These are phyloP conservation scores for Herpetomonas samuelpessoai DNA, from an alignment of 208 protist species.

Conservation along the genomic window DNA sequence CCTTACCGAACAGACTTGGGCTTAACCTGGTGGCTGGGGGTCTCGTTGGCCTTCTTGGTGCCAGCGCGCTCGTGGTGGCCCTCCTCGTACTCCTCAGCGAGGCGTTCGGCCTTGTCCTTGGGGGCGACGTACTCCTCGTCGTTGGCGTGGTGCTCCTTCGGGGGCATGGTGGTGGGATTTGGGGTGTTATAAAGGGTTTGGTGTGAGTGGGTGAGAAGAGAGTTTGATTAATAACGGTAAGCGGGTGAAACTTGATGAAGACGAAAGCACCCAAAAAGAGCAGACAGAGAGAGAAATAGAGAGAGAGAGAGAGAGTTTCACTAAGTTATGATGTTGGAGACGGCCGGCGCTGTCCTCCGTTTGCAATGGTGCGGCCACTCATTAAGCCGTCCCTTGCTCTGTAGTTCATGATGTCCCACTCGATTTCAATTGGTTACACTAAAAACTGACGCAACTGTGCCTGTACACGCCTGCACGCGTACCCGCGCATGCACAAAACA, in stretches of 20 bases:
- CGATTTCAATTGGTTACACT: too few relatives aligned
- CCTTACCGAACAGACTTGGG: slow-evolving; percentile 82
- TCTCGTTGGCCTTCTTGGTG: slow-evolving; percentile 52
- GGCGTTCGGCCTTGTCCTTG: slow-evolving; percentile 68
- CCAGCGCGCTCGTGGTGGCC: slow-evolving; percentile 81
- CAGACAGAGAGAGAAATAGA: slow-evolving; percentile 3
- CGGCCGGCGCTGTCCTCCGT: too few relatives aligned
- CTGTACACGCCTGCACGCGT: too few relatives aligned
- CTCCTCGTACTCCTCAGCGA: slow-evolving; percentile 72
- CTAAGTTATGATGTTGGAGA: too few relatives aligned
- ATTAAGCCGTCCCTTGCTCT: too few relatives aligned
- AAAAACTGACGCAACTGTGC: too few relatives aligned
- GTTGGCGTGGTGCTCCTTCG: slow-evolving; percentile 31
- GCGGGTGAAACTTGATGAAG: not conserved
- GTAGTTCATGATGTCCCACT: too few relatives aligned
- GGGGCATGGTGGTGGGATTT: slow-evolving; percentile 25
- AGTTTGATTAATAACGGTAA: not conserved
- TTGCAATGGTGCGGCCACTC: too few relatives aligned
- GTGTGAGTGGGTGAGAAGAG: not conserved
- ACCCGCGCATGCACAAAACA: too few relatives aligned
- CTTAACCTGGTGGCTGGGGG: slow-evolving; percentile 72
- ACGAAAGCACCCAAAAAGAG: not conserved
- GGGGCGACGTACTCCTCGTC: slow-evolving; percentile 66
- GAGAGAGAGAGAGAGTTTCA: not conserved
- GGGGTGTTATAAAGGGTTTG: too few relatives aligned